Conservation (phyloP, 768 basidiomycete genomes). For the Trametes gibbosa region DNA sequence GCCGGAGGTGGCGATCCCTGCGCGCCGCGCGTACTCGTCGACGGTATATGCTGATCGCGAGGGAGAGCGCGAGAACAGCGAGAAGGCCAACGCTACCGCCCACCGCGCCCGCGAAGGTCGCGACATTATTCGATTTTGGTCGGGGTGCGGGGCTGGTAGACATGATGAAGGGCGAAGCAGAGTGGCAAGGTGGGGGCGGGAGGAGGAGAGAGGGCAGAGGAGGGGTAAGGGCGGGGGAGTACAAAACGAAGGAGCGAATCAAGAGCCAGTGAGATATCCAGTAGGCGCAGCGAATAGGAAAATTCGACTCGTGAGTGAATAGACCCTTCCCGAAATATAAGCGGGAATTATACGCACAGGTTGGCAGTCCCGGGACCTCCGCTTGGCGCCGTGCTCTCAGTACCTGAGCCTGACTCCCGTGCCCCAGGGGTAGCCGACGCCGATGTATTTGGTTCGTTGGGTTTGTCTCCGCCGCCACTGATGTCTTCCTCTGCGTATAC, state of each 20-base stretch:
- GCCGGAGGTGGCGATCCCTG: constrained; percentile 38
- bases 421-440: constrained; percentile 12
- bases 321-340: constrained; percentile 30
- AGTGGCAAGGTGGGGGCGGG: constrained; percentile 11
- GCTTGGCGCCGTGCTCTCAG: constrained; percentile 24
- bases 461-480: background rate
- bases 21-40: constrained; percentile 41
- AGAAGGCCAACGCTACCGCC: constrained; percentile 53
- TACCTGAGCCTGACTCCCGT: constrained; percentile 20
- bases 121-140: constrained; percentile 29
- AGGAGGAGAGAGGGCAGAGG: constrained; percentile 15
- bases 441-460: constrained; percentile 19
- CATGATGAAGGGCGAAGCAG: constrained; percentile 13
- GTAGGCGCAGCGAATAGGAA: constrained; percentile 27
- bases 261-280: constrained; percentile 22
- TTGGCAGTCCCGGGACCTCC: constrained; percentile 21
- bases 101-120: constrained; percentile 54
- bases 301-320: constrained; percentile 27
- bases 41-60: constrained; percentile 51
- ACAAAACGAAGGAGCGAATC: constrained; percentile 26
- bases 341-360: constrained; percentile 37
- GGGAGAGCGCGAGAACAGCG: constrained; percentile 41
- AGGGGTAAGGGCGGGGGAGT: constrained; percentile 14
- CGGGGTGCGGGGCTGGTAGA: constrained; percentile 16
- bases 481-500: constrained; percentile 33